Percentiles rank a stretch among this genome's conserved stretches.
Evolutionary conservation across 805 yeast species (phyloP).

Genomic region (Torulaspora microellipsoides): DNA sequence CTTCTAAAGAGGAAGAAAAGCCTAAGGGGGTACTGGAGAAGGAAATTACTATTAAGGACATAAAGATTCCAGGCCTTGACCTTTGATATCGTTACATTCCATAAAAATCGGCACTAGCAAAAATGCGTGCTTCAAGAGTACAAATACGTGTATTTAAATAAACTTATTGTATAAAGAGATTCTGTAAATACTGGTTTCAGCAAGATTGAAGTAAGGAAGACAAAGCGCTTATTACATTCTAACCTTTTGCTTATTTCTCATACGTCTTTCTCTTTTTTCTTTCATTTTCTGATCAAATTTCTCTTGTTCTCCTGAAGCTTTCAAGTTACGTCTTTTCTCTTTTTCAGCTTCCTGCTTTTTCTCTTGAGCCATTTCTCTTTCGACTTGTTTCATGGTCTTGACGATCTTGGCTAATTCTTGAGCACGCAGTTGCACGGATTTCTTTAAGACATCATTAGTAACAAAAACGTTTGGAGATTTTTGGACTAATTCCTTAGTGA

Average conservation of each 20-base stretch:
- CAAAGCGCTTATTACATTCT: slow-evolving; percentile 22
- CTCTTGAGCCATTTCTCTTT: slow-evolving; percentile 63
- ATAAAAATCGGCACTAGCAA: too few species aligned
- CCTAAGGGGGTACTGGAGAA: slow-evolving; percentile 16
- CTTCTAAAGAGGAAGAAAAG: slow-evolving; percentile 3
- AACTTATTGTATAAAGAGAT: not conserved
- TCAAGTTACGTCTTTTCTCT: slow-evolving; percentile 54
- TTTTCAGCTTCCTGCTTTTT: slow-evolving; percentile 68
- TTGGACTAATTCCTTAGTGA: slow-evolving; percentile 37
- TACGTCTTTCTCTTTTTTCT: slow-evolving; percentile 78
- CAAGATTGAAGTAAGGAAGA: too few species aligned
- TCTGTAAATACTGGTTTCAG: slow-evolving; percentile 2
- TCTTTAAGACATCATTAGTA: slow-evolving; percentile 72
- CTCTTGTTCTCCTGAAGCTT: slow-evolving; percentile 67
- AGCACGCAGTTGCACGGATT: slow-evolving; percentile 73
- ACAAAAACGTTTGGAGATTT: slow-evolving; percentile 47
- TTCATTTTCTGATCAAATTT: slow-evolving; percentile 71
- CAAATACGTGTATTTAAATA: not conserved
- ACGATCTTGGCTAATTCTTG: slow-evolving; percentile 63
- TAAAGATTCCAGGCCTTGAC: slow-evolving; percentile 30
- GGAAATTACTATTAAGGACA: slow-evolving; percentile 24
- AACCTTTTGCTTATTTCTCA: slow-evolving; percentile 56
- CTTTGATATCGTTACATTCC: slow-evolving; percentile 6
- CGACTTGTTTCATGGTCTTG: slow-evolving; percentile 60
- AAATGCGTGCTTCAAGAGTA: not conserved